These are phyloP conservation scores for Ascochyta viciae-villosae DNA, from an alignment of 2,329 filamentous ascomycete genomes.

Conservation along the genomic window DNA sequence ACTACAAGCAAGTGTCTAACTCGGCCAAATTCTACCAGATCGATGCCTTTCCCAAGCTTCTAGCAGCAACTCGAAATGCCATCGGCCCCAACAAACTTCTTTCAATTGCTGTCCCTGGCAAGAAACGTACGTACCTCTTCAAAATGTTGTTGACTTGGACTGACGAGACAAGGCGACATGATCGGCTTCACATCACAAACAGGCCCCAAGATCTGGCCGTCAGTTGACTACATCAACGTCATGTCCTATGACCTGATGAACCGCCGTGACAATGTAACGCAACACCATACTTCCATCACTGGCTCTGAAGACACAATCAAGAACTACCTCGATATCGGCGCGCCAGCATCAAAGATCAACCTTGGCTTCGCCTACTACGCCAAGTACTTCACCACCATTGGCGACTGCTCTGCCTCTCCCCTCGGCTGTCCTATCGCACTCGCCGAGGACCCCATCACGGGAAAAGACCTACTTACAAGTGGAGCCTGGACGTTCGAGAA, in stretches of 20 bases:
- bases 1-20: conserved; percentile 71
- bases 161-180: conserved; percentile 62
- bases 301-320: conserved; percentile 63
- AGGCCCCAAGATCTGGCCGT: conserved; percentile 64
- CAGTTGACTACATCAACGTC: conserved; percentile 72
- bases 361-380: conserved; percentile 74
- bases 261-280: conserved; percentile 67
- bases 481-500: conserved; percentile 62
- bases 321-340: conserved; percentile 66
- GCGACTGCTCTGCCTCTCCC: conserved; percentile 55
- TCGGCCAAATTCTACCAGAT: conserved; percentile 66
- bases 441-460: conserved; percentile 67
- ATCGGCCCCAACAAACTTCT: conserved; percentile 67
- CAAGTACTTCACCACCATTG: conserved; percentile 67
- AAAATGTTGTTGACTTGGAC: neutral
- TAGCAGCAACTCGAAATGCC: conserved; percentile 64
- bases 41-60: conserved; percentile 66
- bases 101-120: conserved; percentile 70
- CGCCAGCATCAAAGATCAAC: conserved; percentile 64
- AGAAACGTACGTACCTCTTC: conserved; percentile 12
- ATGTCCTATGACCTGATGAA: conserved; percentile 80
- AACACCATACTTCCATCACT: conserved; percentile 69
- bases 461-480: conserved; percentile 64
- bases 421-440: conserved; percentile 66
- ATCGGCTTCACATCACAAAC: conserved; percentile 68